Conservation (phyloP, 2,329 filamentous ascomycete genomes). For the Exophiala alcalophila region DNA sequence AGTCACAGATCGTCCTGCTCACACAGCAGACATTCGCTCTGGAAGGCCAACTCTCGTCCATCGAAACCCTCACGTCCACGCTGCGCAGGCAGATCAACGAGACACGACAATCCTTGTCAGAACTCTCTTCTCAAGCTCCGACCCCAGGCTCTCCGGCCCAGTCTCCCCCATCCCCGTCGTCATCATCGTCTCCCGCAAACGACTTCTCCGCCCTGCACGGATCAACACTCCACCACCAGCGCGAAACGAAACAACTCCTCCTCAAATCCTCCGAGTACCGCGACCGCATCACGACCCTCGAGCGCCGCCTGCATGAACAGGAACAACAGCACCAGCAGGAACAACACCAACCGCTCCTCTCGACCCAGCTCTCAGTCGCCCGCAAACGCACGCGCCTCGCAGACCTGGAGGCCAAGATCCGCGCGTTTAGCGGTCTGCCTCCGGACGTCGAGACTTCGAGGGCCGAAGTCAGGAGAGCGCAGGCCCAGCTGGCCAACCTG, state of each 20-base stretch:
- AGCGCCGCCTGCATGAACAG: constrained; percentile 30
- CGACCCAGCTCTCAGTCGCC: constrained; percentile 5
- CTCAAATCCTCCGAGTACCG: constrained; percentile 66
- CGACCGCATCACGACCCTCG: constrained; percentile 50
- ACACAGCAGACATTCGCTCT: constrained; percentile 53
- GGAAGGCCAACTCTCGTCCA: constrained; percentile 52
- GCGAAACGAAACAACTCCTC: constrained; percentile 64
- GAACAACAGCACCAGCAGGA: background rate
- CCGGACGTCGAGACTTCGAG: constrained; percentile 67
- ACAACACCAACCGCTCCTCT: constrained; percentile 1
- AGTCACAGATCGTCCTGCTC: constrained; percentile 50
- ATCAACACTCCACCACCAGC: constrained; percentile 71
- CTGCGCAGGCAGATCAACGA: constrained; percentile 30
- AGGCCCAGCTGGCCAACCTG: constrained; percentile 61
- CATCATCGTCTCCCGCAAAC: constrained; percentile 49
- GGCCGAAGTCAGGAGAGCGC: constrained; percentile 65
- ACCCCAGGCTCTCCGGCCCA: background rate
- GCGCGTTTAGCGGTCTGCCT: constrained; percentile 68
- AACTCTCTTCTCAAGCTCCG: background rate
- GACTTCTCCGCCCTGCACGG: constrained; percentile 49
- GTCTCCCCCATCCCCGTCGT: constrained; percentile 1
- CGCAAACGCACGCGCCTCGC: constrained; percentile 54
- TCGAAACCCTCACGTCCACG: constrained; percentile 9
- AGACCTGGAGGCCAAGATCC: constrained; percentile 60
- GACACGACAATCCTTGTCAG: constrained; percentile 14